These are phyloP conservation scores for Beauveria sp. DNA, from an alignment of 2,329 filamentous ascomycete species.

Conservation along the genomic window DNA sequence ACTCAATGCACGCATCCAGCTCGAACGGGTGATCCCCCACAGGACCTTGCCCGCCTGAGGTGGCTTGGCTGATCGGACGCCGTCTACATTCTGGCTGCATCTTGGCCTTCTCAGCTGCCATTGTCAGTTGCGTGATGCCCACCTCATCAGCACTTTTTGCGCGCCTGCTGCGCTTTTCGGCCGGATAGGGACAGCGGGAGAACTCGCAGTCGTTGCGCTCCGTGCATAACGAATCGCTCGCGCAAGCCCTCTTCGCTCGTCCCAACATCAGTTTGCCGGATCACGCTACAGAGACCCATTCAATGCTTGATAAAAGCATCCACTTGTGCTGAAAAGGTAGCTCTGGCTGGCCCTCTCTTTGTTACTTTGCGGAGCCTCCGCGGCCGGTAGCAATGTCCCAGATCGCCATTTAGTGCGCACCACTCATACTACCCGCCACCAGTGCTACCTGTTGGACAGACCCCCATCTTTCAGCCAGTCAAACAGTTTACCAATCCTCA, in stretches of 20 bases:
- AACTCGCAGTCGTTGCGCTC: not conserved
- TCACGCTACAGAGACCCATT: not conserved
- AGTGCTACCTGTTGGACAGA: not conserved
- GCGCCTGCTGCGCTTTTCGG: not conserved
- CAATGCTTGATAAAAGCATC: not conserved
- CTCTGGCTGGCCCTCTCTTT: constrained; percentile 2
- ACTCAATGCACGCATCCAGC: not conserved
- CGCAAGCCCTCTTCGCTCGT: not conserved
- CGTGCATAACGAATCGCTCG: not conserved
- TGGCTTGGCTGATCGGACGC: constrained; percentile 5
- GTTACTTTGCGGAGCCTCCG: not conserved
- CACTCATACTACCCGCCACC: constrained; percentile 4
- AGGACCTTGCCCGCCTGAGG: not conserved
- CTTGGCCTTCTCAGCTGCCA: not conserved
- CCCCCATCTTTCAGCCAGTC: not conserved
- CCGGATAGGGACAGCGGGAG: not conserved
- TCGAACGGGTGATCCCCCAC: constrained; percentile 1
- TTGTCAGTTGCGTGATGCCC: not conserved
- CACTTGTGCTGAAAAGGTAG: constrained; percentile 2
- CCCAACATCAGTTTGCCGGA: constrained; percentile 4
- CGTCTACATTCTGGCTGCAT: not conserved
- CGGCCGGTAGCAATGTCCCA: constrained; percentile 10
- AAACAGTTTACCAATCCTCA: not conserved
- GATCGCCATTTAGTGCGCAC: constrained; percentile 5
- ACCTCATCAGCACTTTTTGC: not conserved